Conservation (phyloP, 2,329 filamentous ascomycete species). For the Dothiorella sarmentorum region DNA sequence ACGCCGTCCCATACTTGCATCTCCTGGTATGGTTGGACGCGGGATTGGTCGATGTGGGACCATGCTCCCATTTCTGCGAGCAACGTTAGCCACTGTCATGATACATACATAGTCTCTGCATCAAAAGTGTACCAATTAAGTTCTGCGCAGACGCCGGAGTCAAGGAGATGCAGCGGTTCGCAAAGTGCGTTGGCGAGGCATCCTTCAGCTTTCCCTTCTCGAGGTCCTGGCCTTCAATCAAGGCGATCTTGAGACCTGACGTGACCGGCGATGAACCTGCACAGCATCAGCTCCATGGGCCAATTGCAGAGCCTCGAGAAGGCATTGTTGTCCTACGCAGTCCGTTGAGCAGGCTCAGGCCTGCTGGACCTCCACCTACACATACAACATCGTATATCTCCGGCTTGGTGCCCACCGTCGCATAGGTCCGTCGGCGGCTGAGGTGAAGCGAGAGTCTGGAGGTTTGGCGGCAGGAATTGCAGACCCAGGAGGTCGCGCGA, state of each 20-base stretch:
- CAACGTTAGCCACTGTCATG: slow-evolving; percentile 11
- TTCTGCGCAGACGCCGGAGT: slow-evolving; percentile 86
- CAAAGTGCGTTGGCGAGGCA: slow-evolving; percentile 66
- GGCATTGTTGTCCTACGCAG: slow-evolving; percentile 31
- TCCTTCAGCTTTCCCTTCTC: slow-evolving; percentile 60
- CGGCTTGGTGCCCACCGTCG: slow-evolving; percentile 40
- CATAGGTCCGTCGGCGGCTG: slow-evolving; percentile 10
- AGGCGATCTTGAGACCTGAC: slow-evolving; percentile 73
- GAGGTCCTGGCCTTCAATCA: slow-evolving; percentile 88
- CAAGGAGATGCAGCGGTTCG: slow-evolving; percentile 92
- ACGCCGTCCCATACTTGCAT: slow-evolving; percentile 99
- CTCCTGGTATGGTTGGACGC: slow-evolving; percentile 84
- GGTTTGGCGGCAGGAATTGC: slow-evolving; percentile 11
- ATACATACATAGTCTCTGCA: background rate
- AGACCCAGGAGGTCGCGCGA: slow-evolving; percentile 1
- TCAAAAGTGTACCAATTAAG: slow-evolving; percentile 51
- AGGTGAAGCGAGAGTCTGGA: background rate
- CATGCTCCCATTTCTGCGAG: slow-evolving; percentile 71
- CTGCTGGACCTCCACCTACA: slow-evolving; percentile 84
- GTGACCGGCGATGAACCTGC: slow-evolving; percentile 73
- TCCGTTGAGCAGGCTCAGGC: slow-evolving; percentile 60
- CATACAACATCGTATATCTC: slow-evolving; percentile 93
- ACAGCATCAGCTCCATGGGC: slow-evolving; percentile 22
- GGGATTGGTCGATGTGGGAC: slow-evolving; percentile 66
- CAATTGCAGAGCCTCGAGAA: background rate